phyloP scores from a whole-genome alignment of 345 rosid species.

The Moricandia moricandioides region DNA sequence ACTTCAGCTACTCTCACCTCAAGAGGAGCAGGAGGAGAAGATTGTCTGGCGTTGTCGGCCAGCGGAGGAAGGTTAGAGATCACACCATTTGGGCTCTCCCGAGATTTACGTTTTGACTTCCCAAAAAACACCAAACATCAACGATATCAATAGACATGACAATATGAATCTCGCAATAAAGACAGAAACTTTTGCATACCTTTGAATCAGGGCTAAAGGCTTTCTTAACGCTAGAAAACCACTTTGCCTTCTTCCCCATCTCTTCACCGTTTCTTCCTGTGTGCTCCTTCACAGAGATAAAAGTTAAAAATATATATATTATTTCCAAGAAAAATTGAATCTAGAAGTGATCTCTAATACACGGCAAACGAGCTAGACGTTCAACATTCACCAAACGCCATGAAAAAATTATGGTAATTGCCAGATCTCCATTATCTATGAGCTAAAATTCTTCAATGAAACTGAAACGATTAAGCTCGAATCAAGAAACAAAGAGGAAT shows the following conservation, averaged over 20 bases:
- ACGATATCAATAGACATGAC: background rate
- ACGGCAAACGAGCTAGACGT: background rate
- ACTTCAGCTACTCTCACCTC: slow-evolving; percentile 51
- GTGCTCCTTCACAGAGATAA: slow-evolving; percentile 16
- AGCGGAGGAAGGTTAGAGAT: slow-evolving; percentile 40
- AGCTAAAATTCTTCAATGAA: slow-evolving; percentile 6
- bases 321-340: slow-evolving; percentile 10
- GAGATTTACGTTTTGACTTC: slow-evolving; percentile 33
- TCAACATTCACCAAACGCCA: background rate
- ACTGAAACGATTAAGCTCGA: background rate
- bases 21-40: slow-evolving; percentile 46
- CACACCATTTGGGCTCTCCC: slow-evolving; percentile 37
- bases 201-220: slow-evolving; percentile 76
- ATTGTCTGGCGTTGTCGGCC: slow-evolving; percentile 27
- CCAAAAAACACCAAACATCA: background rate
- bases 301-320: background rate
- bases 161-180: slow-evolving; percentile 18
- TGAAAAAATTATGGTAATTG: background rate
- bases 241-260: slow-evolving; percentile 93
- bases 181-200: slow-evolving; percentile 32
- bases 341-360: background rate
- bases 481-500: background rate
- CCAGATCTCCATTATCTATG: slow-evolving; percentile 27
- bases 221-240: slow-evolving; percentile 87
- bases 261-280: slow-evolving; percentile 43